Evolutionary conservation across 305 asterid genomes (phyloP).

Genomic region (Fraxinus sp.): DNA sequence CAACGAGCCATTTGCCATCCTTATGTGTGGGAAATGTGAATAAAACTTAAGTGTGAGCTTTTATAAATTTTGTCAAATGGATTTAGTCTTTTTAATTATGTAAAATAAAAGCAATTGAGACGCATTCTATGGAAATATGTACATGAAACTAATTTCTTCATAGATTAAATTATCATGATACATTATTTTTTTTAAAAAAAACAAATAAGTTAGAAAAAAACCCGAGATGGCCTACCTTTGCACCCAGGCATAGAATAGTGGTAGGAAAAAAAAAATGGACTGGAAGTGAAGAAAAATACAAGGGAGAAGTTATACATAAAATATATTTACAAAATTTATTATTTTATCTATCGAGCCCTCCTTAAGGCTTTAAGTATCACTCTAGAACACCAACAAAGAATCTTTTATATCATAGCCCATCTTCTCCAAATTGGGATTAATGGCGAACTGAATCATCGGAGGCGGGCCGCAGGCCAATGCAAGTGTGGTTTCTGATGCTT

Average conservation of each 20-base stretch:
- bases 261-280: not conserved
- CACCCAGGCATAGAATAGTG: not conserved
- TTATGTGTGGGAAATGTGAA: too few relatives aligned
- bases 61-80: not conserved
- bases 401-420: slow-evolving; percentile 79
- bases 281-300: not conserved
- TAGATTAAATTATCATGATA: not conserved
- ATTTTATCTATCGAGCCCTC: not conserved
- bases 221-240: not conserved
- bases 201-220: not conserved
- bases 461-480: slow-evolving; percentile 95
- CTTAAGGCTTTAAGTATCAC: not conserved
- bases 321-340: not conserved
- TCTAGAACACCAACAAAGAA: slow-evolving; percentile 58
- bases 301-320: not conserved
- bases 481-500: slow-evolving; percentile 40
- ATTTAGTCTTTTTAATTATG: not conserved
- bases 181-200: too few relatives aligned
- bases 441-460: slow-evolving; percentile 86
- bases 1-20: too few relatives aligned
- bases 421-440: slow-evolving; percentile 85
- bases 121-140: not conserved
- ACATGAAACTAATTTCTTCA: not conserved
- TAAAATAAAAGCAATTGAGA: not conserved
- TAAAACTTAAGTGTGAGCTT: too few relatives aligned